Evolutionary conservation across 805 yeast genomes (phyloP).

Genomic region (Teunomyces atbi): DNA sequence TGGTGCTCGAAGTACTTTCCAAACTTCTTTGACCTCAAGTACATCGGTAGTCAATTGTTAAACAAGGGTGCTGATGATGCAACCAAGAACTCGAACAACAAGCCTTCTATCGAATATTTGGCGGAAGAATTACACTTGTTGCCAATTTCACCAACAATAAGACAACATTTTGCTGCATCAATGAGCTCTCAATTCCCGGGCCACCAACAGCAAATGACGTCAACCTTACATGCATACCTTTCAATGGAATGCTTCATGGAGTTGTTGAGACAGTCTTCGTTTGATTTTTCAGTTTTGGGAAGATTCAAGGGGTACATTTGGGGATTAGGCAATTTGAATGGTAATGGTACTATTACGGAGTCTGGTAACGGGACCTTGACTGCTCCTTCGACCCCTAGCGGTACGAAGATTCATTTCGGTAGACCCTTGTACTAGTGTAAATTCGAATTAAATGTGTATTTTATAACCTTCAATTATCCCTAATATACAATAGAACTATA

Average conservation of each 20-base stretch:
- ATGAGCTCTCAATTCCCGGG: conserved; percentile 16
- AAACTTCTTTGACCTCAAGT: conserved; percentile 77
- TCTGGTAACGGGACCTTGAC: conserved; percentile 8
- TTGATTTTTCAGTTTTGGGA: conserved; percentile 19
- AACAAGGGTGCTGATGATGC: conserved; percentile 16
- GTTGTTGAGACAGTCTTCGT: conserved; percentile 33
- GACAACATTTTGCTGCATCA: conserved; percentile 22
- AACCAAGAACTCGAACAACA: conserved; percentile 19
- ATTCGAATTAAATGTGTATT: conserved; percentile 2
- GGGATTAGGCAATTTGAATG: conserved; percentile 41
- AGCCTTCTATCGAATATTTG: conserved; percentile 56
- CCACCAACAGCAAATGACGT: conserved; percentile 36
- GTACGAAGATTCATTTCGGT: conserved; percentile 28
- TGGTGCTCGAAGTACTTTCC: conserved; percentile 77
- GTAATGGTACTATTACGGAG: conserved; percentile 6
- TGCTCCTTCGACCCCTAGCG: conserved; percentile 25
- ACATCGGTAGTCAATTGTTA: conserved; percentile 38
- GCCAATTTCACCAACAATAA: conserved; percentile 54
- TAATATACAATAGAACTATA: conserved; percentile 6
- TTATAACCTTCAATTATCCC: conserved; percentile 4
- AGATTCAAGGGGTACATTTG: conserved; percentile 51
- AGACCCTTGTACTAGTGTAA: conserved; percentile 15
- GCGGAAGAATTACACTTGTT: conserved; percentile 68
- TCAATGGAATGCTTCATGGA: conserved; percentile 67
- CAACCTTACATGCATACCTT: conserved; percentile 61